phyloP scores from a whole-genome alignment of 2,329 filamentous ascomycete species.

The Verticillium klebahnii region DNA sequence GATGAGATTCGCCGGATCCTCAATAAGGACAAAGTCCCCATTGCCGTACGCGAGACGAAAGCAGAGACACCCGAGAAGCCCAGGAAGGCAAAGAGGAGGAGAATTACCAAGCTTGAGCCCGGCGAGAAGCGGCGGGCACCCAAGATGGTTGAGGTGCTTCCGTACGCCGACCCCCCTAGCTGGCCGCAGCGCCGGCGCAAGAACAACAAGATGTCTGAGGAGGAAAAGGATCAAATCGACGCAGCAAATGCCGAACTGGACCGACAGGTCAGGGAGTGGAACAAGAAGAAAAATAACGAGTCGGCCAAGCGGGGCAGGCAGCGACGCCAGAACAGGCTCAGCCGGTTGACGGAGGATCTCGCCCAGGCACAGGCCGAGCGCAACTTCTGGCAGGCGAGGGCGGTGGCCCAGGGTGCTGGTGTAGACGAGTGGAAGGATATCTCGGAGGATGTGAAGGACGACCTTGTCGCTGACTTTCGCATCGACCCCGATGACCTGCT shows the following conservation, averaged over 20 bases:
- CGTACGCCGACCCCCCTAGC: neutral
- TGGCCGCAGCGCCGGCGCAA: neutral
- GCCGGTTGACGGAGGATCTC: neutral
- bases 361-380: slow-evolving; percentile 2
- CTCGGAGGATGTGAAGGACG: neutral
- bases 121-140: neutral
- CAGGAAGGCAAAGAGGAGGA: neutral
- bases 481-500: neutral
- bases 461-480: neutral
- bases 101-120: neutral
- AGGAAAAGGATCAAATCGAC: neutral
- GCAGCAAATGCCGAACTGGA: neutral
- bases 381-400: neutral
- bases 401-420: neutral
- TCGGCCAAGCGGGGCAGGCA: neutral
- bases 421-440: neutral
- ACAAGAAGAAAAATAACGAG: neutral
- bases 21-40: neutral
- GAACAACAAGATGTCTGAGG: neutral
- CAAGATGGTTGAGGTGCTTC: neutral
- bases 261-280: neutral
- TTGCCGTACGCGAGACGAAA: neutral
- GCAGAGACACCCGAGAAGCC: neutral
- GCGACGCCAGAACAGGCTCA: neutral
- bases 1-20: neutral